Conservation (phyloP, 2,329 filamentous ascomycete species). For the Huntiella abstrusa region DNA sequence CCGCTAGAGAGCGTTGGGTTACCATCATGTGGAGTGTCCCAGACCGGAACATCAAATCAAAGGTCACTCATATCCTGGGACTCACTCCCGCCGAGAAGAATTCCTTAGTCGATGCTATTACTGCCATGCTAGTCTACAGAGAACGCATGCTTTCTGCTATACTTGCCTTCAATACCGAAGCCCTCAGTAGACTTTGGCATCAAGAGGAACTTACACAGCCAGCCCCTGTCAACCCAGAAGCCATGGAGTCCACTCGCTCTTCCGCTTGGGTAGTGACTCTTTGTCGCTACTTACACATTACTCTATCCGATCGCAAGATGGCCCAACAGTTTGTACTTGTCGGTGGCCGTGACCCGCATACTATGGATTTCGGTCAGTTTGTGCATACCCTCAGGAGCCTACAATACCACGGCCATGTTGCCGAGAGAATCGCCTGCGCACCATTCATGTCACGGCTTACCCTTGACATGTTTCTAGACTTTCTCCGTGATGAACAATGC, state of each 20-base stretch:
- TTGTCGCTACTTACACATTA: slow-evolving; percentile 65
- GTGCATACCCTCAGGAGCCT: neutral
- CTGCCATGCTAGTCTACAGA: slow-evolving; percentile 67
- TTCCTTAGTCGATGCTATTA: slow-evolving; percentile 68
- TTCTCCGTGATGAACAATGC: slow-evolving; percentile 54
- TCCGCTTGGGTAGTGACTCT: too few species aligned
- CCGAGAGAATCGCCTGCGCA: slow-evolving; percentile 29
- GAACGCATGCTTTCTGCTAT: slow-evolving; percentile 27
- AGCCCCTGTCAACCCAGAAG: too few species aligned
- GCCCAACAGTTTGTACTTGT: slow-evolving; percentile 43
- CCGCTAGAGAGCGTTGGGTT: slow-evolving; percentile 59
- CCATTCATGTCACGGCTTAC: slow-evolving; percentile 37
- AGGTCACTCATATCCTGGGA: slow-evolving; percentile 76
- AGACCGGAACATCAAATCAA: slow-evolving; percentile 49
- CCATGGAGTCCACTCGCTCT: too few species aligned
- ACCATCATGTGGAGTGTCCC: slow-evolving; percentile 74
- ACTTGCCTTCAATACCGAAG: too few species aligned
- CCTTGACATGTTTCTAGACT: slow-evolving; percentile 52
- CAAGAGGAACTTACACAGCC: too few species aligned
- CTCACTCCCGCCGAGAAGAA: slow-evolving; percentile 51
- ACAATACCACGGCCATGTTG: slow-evolving; percentile 34
- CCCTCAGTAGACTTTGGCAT: too few species aligned
- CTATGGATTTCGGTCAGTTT: slow-evolving; percentile 64
- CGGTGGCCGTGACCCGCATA: slow-evolving; percentile 32
- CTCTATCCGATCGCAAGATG: slow-evolving; percentile 46